Conservation (phyloP, 2,329 filamentous ascomycete genomes). For the Neonectria punicea region DNA sequence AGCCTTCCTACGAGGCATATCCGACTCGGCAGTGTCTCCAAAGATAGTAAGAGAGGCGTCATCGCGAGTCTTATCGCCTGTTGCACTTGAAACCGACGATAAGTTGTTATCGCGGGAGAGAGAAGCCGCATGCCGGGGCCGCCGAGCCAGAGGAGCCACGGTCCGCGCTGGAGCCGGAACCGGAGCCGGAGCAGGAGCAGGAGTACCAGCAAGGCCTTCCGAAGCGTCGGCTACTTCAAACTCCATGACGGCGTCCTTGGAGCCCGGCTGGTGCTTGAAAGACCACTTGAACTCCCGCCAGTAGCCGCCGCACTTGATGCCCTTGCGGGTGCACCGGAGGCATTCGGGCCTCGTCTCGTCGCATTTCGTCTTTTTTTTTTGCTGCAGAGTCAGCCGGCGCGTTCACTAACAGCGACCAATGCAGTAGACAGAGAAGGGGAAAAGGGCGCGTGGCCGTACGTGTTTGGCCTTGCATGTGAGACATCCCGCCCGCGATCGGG, state of each 20-base stretch:
- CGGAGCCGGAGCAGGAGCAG: neutral
- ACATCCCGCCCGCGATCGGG: slow-evolving; percentile 44
- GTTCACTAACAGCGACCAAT: neutral
- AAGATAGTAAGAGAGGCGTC: neutral
- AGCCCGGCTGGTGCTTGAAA: slow-evolving; percentile 51
- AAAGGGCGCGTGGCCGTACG: slow-evolving; percentile 17
- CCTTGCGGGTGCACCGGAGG: slow-evolving; percentile 41
- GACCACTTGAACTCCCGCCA: slow-evolving; percentile 52
- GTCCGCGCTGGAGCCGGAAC: neutral
- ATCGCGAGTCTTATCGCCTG: neutral
- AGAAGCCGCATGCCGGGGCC: neutral
- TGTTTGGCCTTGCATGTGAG: slow-evolving; percentile 45
- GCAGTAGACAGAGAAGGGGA: neutral
- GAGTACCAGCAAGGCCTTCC: neutral
- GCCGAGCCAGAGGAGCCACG: neutral
- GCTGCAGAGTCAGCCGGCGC: slow-evolving; percentile 13
- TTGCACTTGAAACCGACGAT: slow-evolving; percentile 1
- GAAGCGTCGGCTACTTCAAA: neutral
- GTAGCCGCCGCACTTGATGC: slow-evolving; percentile 44
- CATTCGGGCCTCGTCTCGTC: slow-evolving; percentile 45
- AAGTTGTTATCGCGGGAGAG: neutral
- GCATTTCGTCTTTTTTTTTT: slow-evolving; percentile 42
- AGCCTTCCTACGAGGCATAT: neutral
- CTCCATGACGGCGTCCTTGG: neutral
- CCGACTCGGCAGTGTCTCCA: neutral